A percentile compares a stretch with the other conserved stretches of the same genome.
These are phyloP conservation scores for Dryas alaskensis DNA, from an alignment of 306 rosid genomes.

Conservation along the genomic window DNA sequence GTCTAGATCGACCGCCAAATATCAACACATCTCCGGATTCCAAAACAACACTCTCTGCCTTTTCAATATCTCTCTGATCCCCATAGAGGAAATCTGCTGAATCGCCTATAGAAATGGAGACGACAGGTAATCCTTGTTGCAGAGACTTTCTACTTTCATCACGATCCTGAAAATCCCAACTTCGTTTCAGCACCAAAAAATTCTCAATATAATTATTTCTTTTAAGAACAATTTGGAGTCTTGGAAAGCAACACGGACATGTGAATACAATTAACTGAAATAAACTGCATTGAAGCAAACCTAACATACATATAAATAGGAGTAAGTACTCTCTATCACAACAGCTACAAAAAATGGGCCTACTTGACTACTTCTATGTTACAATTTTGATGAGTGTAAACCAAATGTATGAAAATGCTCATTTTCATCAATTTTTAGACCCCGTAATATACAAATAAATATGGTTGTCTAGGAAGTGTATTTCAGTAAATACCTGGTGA, in stretches of 20 bases:
- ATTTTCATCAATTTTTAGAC: not conserved
- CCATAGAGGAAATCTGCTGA: slow-evolving; percentile 74
- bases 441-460: not conserved
- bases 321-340: too few species aligned
- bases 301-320: not conserved
- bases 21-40: slow-evolving; percentile 73
- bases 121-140: slow-evolving; percentile 53
- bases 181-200: not conserved
- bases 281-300: not conserved
- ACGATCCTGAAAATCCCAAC: slow-evolving; percentile 44
- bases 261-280: not conserved
- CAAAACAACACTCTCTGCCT: slow-evolving; percentile 45
- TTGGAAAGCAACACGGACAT: not conserved
- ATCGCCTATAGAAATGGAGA: slow-evolving; percentile 68
- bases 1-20: slow-evolving; percentile 68
- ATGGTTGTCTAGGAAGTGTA: not conserved
- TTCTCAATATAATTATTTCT: not conserved
- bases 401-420: not conserved
- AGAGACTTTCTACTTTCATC: slow-evolving; percentile 64
- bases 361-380: too few species aligned
- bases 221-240: not conserved
- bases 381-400: not conserved
- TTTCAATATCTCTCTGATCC: slow-evolving; percentile 39
- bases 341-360: too few species aligned
- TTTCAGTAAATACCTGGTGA: slow-evolving; percentile 50